phyloP scores from a whole-genome alignment of 2,329 filamentous ascomycete genomes.

The Metarhizium sp. region DNA sequence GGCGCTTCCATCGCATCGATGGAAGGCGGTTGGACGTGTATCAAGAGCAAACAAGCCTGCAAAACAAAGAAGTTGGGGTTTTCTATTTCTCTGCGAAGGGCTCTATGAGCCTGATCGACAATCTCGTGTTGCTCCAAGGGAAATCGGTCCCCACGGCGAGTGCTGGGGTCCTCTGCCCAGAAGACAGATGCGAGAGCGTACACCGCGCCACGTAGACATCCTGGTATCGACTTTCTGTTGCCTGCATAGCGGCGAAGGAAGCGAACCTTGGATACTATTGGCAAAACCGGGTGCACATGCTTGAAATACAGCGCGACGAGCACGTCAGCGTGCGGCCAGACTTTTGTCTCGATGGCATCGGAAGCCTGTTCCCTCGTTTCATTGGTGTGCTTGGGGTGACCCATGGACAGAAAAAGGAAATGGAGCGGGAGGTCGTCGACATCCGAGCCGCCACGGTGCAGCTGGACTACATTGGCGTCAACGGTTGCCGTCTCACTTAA shows the following conservation, averaged over 20 bases:
- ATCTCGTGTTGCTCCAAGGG: slow-evolving; percentile 32
- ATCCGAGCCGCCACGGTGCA: slow-evolving; percentile 24
- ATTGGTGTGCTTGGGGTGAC: slow-evolving; percentile 33
- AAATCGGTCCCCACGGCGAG: slow-evolving; percentile 4
- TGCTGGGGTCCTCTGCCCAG: slow-evolving; percentile 5
- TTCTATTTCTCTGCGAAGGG: slow-evolving; percentile 34
- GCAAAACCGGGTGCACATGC: slow-evolving; percentile 34
- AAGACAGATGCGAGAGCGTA: slow-evolving; percentile 30
- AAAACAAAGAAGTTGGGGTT: slow-evolving; percentile 35
- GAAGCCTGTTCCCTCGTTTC: slow-evolving; percentile 27
- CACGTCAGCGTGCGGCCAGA: slow-evolving; percentile 28
- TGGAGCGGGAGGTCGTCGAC: slow-evolving; percentile 31
- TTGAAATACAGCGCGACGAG: slow-evolving; percentile 36
- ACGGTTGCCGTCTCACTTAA: slow-evolving; percentile 34
- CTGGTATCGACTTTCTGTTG: slow-evolving; percentile 29
- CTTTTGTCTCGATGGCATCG: slow-evolving; percentile 30
- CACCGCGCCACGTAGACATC: slow-evolving; percentile 33
- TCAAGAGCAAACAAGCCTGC: slow-evolving; percentile 35
- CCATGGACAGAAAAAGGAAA: slow-evolving; percentile 34
- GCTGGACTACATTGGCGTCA: slow-evolving; percentile 34
- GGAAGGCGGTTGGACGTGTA: slow-evolving; percentile 34
- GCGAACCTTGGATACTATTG: slow-evolving; percentile 33
- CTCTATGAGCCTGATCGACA: slow-evolving; percentile 30
- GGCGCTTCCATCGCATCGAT: slow-evolving; percentile 38
- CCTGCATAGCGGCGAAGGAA: slow-evolving; percentile 29